A percentile compares a stretch with the other conserved stretches of the same genome.
Conservation (phyloP, 208 protist genomes). For the Wallacemonas rigidus region DNA sequence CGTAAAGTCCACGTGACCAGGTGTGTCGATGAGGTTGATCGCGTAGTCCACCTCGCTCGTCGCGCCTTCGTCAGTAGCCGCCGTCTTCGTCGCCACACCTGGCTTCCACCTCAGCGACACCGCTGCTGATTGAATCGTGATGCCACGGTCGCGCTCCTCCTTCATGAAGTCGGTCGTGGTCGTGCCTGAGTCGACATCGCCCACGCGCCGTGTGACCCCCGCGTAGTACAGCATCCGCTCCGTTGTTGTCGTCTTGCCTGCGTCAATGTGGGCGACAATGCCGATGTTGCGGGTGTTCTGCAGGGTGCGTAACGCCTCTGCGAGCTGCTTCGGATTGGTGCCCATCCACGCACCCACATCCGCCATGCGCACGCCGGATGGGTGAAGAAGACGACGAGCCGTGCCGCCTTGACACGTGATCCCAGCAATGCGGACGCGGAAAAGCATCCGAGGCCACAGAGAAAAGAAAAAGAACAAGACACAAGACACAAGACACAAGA, state of each 20-base stretch:
- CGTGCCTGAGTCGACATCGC: constrained; percentile 95
- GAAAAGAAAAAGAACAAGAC: constrained; percentile 17
- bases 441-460: neutral
- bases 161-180: constrained; percentile 97
- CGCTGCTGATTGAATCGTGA: constrained; percentile 96
- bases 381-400: neutral
- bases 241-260: constrained; percentile 96
- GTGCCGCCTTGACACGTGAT: neutral
- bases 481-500: constrained; percentile 18
- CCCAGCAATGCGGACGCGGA: neutral
- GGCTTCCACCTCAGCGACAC: constrained; percentile 89
- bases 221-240: constrained; percentile 96
- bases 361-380: neutral
- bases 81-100: constrained; percentile 52
- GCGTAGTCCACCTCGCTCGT: constrained; percentile 78
- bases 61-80: constrained; percentile 62
- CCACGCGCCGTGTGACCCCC: constrained; percentile 78
- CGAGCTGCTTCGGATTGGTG: constrained; percentile 12
- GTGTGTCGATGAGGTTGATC: constrained; percentile 97
- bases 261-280: constrained; percentile 96
- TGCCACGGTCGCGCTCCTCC: constrained; percentile 95
- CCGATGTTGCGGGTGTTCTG: constrained; percentile 92
- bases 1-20: constrained; percentile 97
- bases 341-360: neutral
- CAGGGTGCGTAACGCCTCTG: constrained; percentile 23